phyloP scores from a whole-genome alignment of 441 rosid species.

The Metrosideros polymorpha region DNA sequence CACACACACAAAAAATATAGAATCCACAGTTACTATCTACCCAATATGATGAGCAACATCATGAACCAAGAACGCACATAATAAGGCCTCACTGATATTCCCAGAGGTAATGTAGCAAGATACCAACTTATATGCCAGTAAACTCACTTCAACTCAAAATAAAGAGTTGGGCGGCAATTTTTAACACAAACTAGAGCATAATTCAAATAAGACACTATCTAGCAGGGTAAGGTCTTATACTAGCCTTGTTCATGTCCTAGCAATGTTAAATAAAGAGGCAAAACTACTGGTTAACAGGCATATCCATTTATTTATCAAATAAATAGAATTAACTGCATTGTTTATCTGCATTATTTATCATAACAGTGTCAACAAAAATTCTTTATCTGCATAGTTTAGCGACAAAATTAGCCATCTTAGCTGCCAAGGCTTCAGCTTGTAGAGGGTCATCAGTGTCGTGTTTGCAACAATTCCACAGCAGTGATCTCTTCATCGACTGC shows the following conservation, averaged over 20 bases:
- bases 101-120: neutral
- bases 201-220: neutral
- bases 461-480: neutral
- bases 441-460: neutral
- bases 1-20: neutral
- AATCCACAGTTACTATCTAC: neutral
- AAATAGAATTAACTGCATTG: neutral
- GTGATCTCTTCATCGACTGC: neutral
- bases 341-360: neutral
- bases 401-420: neutral
- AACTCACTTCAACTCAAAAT: neutral
- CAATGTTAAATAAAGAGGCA: neutral
- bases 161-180: neutral
- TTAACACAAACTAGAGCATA: neutral
- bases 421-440: neutral
- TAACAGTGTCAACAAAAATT: neutral
- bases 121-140: neutral
- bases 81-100: neutral
- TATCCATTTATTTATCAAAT: neutral
- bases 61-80: neutral
- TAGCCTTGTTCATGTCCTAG: neutral
- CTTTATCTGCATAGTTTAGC: neutral
- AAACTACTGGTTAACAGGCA: neutral
- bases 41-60: neutral
- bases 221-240: neutral